phyloP scores from a whole-genome alignment of 2,329 filamentous ascomycete species.

The Aspergillus sergii region DNA sequence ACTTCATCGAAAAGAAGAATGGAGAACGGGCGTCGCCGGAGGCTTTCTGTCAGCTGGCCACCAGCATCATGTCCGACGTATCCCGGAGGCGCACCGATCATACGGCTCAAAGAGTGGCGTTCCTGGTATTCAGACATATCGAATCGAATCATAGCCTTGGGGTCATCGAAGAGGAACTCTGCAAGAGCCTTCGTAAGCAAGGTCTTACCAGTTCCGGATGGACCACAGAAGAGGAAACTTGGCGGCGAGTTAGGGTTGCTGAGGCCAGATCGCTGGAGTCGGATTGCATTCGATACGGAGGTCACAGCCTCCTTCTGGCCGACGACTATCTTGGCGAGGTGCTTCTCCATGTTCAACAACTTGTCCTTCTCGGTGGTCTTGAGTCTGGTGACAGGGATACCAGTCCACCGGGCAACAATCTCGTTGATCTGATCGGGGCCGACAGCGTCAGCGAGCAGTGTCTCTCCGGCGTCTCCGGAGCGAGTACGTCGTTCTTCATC shows the following conservation, averaged over 20 bases:
- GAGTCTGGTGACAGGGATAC: slow-evolving; percentile 91
- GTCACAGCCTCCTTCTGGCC: slow-evolving; percentile 92
- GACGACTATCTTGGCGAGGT: slow-evolving; percentile 80
- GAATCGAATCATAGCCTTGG: slow-evolving; percentile 97
- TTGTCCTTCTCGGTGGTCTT: slow-evolving; percentile 98
- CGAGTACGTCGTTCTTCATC: slow-evolving; percentile 66
- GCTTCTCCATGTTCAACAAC: slow-evolving; percentile 93
- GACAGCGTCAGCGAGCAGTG: slow-evolving; percentile 88
- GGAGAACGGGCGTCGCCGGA: slow-evolving; percentile 93
- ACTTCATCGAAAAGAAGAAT: slow-evolving; percentile 98
- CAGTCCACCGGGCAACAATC: slow-evolving; percentile 96
- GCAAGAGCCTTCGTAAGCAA: slow-evolving; percentile 94
- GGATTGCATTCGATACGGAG: slow-evolving; percentile 93
- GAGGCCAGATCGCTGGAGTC: slow-evolving; percentile 90
- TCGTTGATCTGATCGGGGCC: slow-evolving; percentile 99
- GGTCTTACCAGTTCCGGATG: slow-evolving; percentile 97
- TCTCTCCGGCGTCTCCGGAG: slow-evolving; percentile 62
- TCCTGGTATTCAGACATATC: slow-evolving; percentile 99
- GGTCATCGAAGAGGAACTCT: slow-evolving; percentile 96
- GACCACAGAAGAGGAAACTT: slow-evolving; percentile 98
- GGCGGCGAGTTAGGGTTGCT: slow-evolving; percentile 95
- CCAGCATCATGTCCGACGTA: slow-evolving; percentile 97
- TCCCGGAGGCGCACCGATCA: slow-evolving; percentile 96
- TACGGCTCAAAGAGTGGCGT: slow-evolving; percentile 88
- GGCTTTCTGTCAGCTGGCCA: slow-evolving; percentile 90